These are phyloP conservation scores for Sphagnum magellanicum DNA, from an alignment of 228 moss, liverwort and hornwort genomes.

Conservation along the genomic window DNA sequence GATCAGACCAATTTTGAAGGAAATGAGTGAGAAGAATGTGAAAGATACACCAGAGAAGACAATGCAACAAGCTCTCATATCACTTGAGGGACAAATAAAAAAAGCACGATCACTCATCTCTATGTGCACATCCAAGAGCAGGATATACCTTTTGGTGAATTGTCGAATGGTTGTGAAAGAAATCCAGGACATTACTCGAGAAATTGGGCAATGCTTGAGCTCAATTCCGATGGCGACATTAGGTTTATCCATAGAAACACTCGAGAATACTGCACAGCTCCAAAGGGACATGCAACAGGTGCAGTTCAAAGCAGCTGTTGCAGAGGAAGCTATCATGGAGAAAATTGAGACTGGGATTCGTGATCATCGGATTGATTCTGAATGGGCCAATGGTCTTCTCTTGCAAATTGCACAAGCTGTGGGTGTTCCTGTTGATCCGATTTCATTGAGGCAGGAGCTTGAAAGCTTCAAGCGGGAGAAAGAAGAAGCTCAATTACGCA, in stretches of 20 bases:
- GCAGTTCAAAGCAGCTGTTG: slow-evolving; percentile 45
- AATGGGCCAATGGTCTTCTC: slow-evolving; percentile 68
- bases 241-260: slow-evolving; percentile 48
- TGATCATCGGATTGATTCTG: slow-evolving; percentile 56
- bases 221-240: slow-evolving; percentile 60
- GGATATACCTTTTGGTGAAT: slow-evolving; percentile 70
- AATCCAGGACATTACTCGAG: slow-evolving; percentile 67
- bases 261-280: slow-evolving; percentile 45
- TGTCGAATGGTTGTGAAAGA: slow-evolving; percentile 68
- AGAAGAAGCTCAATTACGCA: slow-evolving; percentile 49
- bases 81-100: slow-evolving; percentile 52
- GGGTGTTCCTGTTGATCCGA: slow-evolving; percentile 51
- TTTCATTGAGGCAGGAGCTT: slow-evolving; percentile 60
- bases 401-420: slow-evolving; percentile 63
- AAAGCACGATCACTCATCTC: slow-evolving; percentile 37
- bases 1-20: slow-evolving; percentile 50
- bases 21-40: slow-evolving; percentile 49
- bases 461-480: slow-evolving; percentile 62
- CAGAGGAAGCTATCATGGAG: slow-evolving; percentile 71
- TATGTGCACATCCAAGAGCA: slow-evolving; percentile 55
- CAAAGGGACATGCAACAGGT: slow-evolving; percentile 63
- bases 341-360: slow-evolving; percentile 70
- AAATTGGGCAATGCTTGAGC: slow-evolving; percentile 60
- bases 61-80: slow-evolving; percentile 55
- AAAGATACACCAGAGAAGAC: slow-evolving; percentile 35